A percentile compares a stretch with the other conserved stretches of the same genome.
These are phyloP conservation scores for Rhododendron molle DNA, from an alignment of 148 eudicot genomes.

Conservation along the genomic window DNA sequence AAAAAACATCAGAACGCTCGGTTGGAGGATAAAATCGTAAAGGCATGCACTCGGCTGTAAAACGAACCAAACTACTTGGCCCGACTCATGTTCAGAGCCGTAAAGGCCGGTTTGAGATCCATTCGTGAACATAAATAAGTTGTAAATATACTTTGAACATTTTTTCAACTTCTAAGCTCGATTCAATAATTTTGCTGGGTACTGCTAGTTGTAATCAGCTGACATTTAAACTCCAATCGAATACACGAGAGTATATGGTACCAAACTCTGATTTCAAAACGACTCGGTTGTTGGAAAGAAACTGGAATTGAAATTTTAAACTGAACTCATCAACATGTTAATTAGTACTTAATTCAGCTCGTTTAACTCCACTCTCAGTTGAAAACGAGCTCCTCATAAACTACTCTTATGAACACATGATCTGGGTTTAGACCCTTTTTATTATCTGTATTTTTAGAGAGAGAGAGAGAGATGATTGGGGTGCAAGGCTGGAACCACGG, in stretches of 20 bases:
- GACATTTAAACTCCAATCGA: too few relatives aligned
- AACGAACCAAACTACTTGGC: background rate
- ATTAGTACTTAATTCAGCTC: background rate
- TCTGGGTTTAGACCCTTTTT: background rate
- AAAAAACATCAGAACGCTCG: too few relatives aligned
- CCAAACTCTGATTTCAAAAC: background rate
- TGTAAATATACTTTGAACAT: too few relatives aligned
- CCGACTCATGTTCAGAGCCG: background rate
- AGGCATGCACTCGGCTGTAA: background rate
- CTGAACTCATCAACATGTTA: background rate
- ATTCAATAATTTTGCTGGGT: too few relatives aligned
- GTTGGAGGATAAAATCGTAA: too few relatives aligned
- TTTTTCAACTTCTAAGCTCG: background rate
- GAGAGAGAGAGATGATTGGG: background rate
- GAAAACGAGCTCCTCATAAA: background rate
- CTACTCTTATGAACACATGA: background rate
- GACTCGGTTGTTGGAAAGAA: background rate
- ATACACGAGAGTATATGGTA: too few relatives aligned
- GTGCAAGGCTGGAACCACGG: conserved; percentile 6
- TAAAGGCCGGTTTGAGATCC: background rate
- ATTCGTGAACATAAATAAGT: background rate
- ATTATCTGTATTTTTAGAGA: background rate
- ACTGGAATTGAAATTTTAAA: background rate
- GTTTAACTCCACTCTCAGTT: background rate
- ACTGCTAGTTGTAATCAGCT: too few relatives aligned